Conservation (phyloP, 345 rosid genomes). For the Eucalyptus grandis region DNA sequence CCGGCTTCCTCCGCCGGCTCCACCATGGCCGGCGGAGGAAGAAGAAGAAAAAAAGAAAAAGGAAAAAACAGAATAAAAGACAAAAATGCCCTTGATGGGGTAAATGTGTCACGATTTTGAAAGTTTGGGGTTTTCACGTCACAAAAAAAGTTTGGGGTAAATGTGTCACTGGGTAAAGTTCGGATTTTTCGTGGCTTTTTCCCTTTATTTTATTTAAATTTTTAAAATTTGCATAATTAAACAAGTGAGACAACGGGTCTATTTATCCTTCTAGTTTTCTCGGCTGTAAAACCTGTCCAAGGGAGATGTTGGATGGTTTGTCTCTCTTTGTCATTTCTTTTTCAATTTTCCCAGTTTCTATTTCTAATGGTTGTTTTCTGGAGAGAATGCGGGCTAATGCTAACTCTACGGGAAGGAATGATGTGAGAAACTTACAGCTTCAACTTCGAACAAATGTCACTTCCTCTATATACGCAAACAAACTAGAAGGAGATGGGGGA, state of each 20-base stretch:
- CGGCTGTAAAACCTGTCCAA: background rate
- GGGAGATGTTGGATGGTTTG: background rate
- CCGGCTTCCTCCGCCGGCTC: no score
- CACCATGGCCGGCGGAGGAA: no score
- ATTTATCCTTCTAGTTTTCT: background rate
- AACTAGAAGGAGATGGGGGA: background rate
- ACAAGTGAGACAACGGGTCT: background rate
- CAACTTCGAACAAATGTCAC: conserved; percentile 3
- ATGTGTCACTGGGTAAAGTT: no score
- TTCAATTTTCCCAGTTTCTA: background rate
- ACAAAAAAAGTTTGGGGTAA: no score
- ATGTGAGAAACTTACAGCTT: background rate
- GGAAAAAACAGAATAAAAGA: no score
- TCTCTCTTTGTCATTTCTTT: background rate
- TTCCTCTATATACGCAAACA: background rate
- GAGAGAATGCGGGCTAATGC: background rate
- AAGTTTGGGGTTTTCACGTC: no score
- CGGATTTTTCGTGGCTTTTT: no score
- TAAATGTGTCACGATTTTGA: no score
- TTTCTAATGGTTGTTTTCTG: background rate
- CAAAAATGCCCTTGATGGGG: no score
- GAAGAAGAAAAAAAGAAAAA: no score
- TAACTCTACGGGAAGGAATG: background rate
- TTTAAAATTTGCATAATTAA: background rate
- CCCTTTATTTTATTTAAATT: background rate